phyloP scores from a whole-genome alignment of 345 rosid genomes.

The Murraya paniculata region DNA sequence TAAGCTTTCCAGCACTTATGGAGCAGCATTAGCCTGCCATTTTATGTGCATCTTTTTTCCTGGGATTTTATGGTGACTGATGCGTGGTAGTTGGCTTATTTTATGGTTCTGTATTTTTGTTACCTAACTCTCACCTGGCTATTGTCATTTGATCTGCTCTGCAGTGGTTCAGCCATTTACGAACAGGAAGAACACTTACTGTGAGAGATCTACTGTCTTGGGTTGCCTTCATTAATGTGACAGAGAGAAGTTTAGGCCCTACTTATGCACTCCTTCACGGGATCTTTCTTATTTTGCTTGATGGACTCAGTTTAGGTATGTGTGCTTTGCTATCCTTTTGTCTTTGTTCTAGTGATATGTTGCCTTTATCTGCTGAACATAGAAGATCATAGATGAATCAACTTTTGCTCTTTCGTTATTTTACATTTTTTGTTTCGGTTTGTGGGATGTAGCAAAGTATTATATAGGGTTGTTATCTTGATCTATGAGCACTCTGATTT shows the following conservation, averaged over 20 bases:
- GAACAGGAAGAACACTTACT: slow-evolving; percentile 73
- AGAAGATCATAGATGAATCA: neutral
- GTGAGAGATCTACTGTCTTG: slow-evolving; percentile 95
- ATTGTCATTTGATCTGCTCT: slow-evolving; percentile 22
- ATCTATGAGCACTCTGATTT: neutral
- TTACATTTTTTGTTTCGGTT: neutral
- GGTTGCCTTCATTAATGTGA: slow-evolving; percentile 63
- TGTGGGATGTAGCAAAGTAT: neutral
- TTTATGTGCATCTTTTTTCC: neutral
- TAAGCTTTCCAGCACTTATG: neutral
- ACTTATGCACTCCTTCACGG: slow-evolving; percentile 77
- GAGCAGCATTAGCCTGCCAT: neutral
- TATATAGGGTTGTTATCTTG: neutral
- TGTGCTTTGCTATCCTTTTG: neutral
- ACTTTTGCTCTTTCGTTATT: neutral
- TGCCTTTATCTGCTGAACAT: neutral
- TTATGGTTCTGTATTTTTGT: neutral
- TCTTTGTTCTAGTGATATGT: neutral
- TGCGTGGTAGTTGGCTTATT: neutral
- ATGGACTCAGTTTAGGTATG: slow-evolving; percentile 85
- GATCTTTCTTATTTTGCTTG: slow-evolving; percentile 86
- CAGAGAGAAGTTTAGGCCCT: slow-evolving; percentile 53
- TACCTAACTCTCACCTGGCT: slow-evolving; percentile 13
- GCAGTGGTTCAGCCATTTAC: slow-evolving; percentile 83
- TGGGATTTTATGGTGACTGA: neutral